These are phyloP conservation scores for Mycena filopes DNA, from an alignment of 768 basidiomycete species.

Conservation along the genomic window DNA sequence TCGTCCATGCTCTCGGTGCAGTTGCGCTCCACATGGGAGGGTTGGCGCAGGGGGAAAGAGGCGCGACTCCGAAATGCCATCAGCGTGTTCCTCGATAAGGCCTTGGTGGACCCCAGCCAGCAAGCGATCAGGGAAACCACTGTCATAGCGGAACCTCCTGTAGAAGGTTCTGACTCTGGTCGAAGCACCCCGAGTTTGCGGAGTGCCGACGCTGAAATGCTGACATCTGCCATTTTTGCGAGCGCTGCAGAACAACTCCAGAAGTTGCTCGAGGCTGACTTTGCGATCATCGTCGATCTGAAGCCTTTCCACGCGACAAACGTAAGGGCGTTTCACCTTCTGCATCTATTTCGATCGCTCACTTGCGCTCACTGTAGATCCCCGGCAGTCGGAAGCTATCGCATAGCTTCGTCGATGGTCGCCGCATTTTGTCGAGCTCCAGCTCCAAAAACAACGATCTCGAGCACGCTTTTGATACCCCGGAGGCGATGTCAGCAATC, in stretches of 20 bases:
- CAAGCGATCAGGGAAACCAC: constrained; percentile 7
- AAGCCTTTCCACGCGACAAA: constrained; percentile 5
- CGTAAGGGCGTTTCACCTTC: background rate
- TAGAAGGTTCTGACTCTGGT: constrained; percentile 14
- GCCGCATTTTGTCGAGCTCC: constrained; percentile 7
- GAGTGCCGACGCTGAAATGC: background rate
- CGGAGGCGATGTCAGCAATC: constrained; percentile 11
- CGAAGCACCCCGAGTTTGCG: background rate
- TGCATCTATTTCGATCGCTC: background rate
- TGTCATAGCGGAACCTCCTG: background rate
- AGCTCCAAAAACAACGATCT: background rate
- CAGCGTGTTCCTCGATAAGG: constrained; percentile 10
- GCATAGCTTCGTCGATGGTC: constrained; percentile 1
- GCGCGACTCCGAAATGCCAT: constrained; percentile 8
- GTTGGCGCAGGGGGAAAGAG: constrained; percentile 16
- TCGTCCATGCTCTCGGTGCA: constrained; percentile 14
- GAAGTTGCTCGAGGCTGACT: constrained; percentile 25
- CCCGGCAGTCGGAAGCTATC: background rate
- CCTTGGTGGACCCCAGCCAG: constrained; percentile 20
- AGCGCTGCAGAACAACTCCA: constrained; percentile 20
- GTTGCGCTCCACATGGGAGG: constrained; percentile 26
- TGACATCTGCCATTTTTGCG: constrained; percentile 5
- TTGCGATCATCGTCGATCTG: constrained; percentile 23
- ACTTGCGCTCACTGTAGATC: background rate
- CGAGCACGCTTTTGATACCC: constrained; percentile 1